Base-by-base conservation (phyloP, 208 protist species). In the Trypanosoma cruzi region DNA sequence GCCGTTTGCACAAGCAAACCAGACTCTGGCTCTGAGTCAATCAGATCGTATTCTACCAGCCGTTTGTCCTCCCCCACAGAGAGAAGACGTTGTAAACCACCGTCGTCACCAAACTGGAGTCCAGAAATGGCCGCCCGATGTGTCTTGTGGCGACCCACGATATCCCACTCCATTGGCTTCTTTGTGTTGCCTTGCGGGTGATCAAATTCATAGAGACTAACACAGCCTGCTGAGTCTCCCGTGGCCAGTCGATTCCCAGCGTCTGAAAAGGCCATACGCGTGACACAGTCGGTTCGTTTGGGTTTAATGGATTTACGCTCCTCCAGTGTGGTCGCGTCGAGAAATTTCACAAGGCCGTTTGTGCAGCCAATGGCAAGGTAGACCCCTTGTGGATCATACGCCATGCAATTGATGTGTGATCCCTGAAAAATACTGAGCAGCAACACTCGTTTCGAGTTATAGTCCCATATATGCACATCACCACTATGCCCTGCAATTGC, bases 11-110 rank as follows among this genome's bases (percentile, higher is more conserved):
- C 61, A 71, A 88, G 72, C 14, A 98, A 66, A 48, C 97, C 97
- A 16, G 64, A 87, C 66, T 93, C 84, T 11, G 96, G 80, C 40
- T 85, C 80, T 22, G 90, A 96, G 62, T 95, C 81, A 16, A 87
- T 71, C 29, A 99, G 62, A 75, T 99, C 94, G 73, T 98, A 99
- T 83, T 98, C 95, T 55, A 99, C 94, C 13, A 99, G 75, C 10
- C 85, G 72, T 72, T 96, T 90, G 77, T 99, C 97, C 18, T 94
- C 89, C 34, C 90, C 93, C 22, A 98, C 82, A n/a, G 95, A 98
- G 56, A 99, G 73, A 7, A 99, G 87, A 0, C 93, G 83, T 31
- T 80, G 34, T 75, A 81, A 29, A 71, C 56, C 55, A 32, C 69
- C 63, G 67, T 81, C 65, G 53, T 71, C 26, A 62, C 79, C 78